Evolutionary conservation across 352 stramenopile species (phyloP).

Genomic region (Globisporangium irregulare): DNA sequence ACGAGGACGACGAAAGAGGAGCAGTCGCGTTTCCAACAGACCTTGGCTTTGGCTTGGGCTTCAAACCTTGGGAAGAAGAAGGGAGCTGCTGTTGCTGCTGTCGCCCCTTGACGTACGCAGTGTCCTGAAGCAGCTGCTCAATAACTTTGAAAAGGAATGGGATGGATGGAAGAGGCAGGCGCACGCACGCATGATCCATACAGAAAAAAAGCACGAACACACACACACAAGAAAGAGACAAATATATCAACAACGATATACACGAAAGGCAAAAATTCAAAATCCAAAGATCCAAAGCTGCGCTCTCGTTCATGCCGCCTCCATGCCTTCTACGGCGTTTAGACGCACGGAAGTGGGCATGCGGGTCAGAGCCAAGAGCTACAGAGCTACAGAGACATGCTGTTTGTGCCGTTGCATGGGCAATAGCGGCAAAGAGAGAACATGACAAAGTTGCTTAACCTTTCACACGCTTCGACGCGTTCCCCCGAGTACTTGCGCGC

Average conservation of each 20-base stretch:
- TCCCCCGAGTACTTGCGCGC: constrained; percentile 23
- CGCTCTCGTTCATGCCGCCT: not conserved
- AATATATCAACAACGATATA: constrained; percentile 21
- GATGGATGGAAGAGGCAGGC: not conserved
- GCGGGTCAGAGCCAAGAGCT: not conserved
- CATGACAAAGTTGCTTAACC: constrained; percentile 33
- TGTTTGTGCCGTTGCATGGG: not conserved
- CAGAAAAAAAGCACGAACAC: constrained; percentile 3
- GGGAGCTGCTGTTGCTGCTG: not conserved
- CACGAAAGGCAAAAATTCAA: constrained; percentile 15
- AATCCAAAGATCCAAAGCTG: constrained; percentile 6
- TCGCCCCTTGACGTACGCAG: constrained; percentile 22
- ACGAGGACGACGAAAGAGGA: not conserved
- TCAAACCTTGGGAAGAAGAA: constrained; percentile 3
- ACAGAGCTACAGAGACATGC: constrained; percentile 4
- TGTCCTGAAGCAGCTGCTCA: constrained; percentile 57
- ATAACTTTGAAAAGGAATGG: constrained; percentile 37
- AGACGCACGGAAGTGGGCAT: not conserved
- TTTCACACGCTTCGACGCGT: constrained; percentile 54
- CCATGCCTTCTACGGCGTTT: not conserved
- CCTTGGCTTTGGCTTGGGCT: not conserved
- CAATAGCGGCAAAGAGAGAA: not conserved
- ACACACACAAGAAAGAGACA: constrained; percentile 10
- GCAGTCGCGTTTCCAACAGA: not conserved
- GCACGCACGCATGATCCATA: not conserved